Percentiles rank a stretch among this genome's conserved stretches.
Evolutionary conservation across 139 green algal genomes (phyloP).

Genomic region (Raphidocelis subcapitata): DNA sequence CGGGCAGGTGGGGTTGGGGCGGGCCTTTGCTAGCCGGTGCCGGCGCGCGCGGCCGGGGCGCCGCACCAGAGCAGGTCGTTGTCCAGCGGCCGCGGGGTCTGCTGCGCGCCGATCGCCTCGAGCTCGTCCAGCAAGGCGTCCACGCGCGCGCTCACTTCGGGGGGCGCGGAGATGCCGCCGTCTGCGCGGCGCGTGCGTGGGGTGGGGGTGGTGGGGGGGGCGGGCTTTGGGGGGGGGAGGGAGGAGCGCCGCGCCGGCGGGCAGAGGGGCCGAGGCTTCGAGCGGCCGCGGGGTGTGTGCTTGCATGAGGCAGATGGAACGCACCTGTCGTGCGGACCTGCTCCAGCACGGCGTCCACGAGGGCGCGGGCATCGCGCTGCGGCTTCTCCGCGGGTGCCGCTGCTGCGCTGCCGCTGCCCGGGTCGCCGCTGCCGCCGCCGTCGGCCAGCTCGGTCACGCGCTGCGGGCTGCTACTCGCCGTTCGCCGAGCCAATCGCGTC

Average conservation of each 20-base stretch:
- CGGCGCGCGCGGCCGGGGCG: too few species aligned
- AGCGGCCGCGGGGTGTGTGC: neutral
- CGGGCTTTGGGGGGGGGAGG: neutral
- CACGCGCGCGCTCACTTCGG: slow-evolving; percentile 16
- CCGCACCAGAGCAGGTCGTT: slow-evolving; percentile 58
- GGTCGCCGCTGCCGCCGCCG: too few species aligned
- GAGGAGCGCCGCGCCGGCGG: neutral
- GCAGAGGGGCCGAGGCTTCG: neutral
- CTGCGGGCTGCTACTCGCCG: too few species aligned
- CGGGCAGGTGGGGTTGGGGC: neutral
- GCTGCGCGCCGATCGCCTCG: slow-evolving; percentile 35
- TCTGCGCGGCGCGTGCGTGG: slow-evolving; percentile 33
- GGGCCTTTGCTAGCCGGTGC: neutral
- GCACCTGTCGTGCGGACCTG: slow-evolving; percentile 36
- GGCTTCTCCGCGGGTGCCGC: too few species aligned
- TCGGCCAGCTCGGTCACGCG: too few species aligned
- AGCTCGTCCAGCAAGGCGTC: slow-evolving; percentile 49
- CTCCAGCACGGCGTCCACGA: slow-evolving; percentile 36
- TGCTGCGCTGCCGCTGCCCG: too few species aligned
- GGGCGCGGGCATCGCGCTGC: too few species aligned
- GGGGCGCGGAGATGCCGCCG: slow-evolving; percentile 38
- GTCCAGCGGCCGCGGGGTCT: slow-evolving; percentile 58
- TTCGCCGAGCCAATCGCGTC: too few species aligned
- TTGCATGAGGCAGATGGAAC: neutral
- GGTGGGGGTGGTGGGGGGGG: neutral